Evolutionary conservation across 257 asterid genomes (phyloP), one percentile per base, ranked within the genome.

Genomic region (Plantago ovata): DNA sequence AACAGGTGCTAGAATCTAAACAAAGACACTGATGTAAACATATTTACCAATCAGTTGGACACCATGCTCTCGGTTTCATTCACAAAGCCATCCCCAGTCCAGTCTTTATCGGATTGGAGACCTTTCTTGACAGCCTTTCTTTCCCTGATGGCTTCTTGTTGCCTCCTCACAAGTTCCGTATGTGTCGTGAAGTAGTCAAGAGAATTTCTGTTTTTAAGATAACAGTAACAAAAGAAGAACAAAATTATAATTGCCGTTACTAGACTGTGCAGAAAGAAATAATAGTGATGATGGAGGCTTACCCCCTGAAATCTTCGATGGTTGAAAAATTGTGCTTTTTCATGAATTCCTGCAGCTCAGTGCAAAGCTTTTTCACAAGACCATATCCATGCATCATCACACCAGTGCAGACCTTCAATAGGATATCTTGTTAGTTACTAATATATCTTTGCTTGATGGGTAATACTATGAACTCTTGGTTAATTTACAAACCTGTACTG

Each of bases 341-440:
- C 95, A 84, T 89, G 75, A 89, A 84, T 56, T 83, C 98, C 64
- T 79, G 76, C 66, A 90, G 85, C 80, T 90, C 96, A 8, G 96
- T 63, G 83, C 92, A 84, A 47, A 90, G 93, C 42, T 77, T 72
- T 68, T 81, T 86, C 9, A 86, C 98, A 15, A 87, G 77, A n/a
- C 94, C 87, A 56, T 90, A 86, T 38, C 95, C 97, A 19, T 86
- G 95, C 95, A 89, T 82, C 97, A 89, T 89, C 28, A 89, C 97
- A 53, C 96, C 96, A 0, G 98, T 87, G 78, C 98, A 90, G 36
- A 90, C 95, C 98, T 82, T 48, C 24, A 66, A 64, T 24, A 13
- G 22, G 6, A 57, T 46, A 13, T 61, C 58, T 52, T 22, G 68
- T 69, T 50, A 51, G 57, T 20, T n/a, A 24, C 36, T 53, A n/a